A percentile compares a stretch with the other conserved stretches of the same genome.
Evolutionary conservation across 495 filamentous ascomycete species (phyloP).

Genomic region (Durotheca rogersii): DNA sequence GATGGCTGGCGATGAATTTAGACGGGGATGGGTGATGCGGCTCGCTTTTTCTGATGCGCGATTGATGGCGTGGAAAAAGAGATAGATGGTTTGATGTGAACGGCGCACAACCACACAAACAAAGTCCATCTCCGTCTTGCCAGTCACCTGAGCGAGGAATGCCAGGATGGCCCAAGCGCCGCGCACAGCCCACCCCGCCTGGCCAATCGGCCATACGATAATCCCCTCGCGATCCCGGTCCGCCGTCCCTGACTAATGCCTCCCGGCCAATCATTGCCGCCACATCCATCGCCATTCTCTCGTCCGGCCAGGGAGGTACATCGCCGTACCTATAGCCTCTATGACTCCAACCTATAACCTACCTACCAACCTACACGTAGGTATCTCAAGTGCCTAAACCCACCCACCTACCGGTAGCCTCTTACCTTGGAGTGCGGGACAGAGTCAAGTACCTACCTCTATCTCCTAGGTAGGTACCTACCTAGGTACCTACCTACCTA

Average conservation of each 20-base stretch:
- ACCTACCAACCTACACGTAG: background rate
- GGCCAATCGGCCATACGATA: conserved; percentile 21
- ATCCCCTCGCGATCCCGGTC: conserved; percentile 1
- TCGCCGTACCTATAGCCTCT: too few relatives aligned
- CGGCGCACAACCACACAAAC: conserved; percentile 52
- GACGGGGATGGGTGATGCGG: conserved; percentile 51
- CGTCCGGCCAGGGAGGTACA: too few relatives aligned
- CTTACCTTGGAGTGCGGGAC: too few relatives aligned
- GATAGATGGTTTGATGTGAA: conserved; percentile 53
- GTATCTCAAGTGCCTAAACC: too few relatives aligned
- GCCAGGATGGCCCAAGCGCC: too few relatives aligned
- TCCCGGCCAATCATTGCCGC: background rate
- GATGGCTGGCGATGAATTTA: conserved; percentile 54
- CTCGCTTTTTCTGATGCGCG: conserved; percentile 56
- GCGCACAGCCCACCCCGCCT: background rate
- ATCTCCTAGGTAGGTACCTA: background rate
- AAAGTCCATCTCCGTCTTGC: conserved; percentile 47
- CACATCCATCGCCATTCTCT: too few relatives aligned
- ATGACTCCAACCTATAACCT: too few relatives aligned
- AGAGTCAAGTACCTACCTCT: too few relatives aligned
- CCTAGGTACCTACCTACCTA: background rate
- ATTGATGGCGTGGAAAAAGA: conserved; percentile 43
- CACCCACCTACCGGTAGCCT: too few relatives aligned
- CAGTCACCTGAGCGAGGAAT: conserved; percentile 39
- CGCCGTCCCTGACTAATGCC: background rate